phyloP scores from a whole-genome alignment of 192 early-diverging fungal species.

The Backusella morwellensis region DNA sequence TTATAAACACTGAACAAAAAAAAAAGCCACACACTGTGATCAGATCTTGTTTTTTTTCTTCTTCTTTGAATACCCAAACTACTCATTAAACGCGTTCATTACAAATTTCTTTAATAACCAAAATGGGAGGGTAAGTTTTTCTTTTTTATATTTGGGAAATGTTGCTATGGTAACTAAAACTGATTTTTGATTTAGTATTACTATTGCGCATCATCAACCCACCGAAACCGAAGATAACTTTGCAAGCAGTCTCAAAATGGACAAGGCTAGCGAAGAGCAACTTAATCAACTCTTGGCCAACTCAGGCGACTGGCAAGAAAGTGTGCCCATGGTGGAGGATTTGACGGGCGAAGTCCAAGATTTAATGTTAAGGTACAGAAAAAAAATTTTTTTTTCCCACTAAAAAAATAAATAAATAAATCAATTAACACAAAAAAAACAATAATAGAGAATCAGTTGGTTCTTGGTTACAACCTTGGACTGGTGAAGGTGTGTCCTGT shows the following conservation, averaged over 20 bases:
- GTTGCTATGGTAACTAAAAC: not conserved
- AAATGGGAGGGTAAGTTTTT: conserved; percentile 3
- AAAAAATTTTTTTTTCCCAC: not conserved
- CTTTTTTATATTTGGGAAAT: not conserved
- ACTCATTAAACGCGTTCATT: not conserved
- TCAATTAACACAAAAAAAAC: not conserved
- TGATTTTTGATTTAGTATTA: conserved; percentile 10
- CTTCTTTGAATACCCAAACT: not conserved
- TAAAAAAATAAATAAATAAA: not conserved
- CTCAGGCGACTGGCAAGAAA: conserved; percentile 11
- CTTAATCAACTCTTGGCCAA: conserved; percentile 11
- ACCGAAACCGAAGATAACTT: not conserved
- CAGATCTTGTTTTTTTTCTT: not conserved
- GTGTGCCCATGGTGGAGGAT: conserved; percentile 26
- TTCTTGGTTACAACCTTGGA: conserved; percentile 29
- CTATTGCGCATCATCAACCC: conserved; percentile 19
- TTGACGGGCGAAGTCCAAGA: conserved; percentile 36
- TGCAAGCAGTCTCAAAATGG: not conserved
- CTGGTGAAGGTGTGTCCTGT: not conserved
- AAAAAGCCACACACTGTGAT: not conserved
- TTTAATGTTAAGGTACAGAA: conserved; percentile 30
- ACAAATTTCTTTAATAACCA: not conserved
- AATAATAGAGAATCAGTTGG: conserved; percentile 25
- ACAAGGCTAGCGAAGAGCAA: conserved; percentile 4
- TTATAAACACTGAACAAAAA: not conserved